Conservation (phyloP, 192 early-diverging fungal genomes). For the Linnemannia zychae region DNA sequence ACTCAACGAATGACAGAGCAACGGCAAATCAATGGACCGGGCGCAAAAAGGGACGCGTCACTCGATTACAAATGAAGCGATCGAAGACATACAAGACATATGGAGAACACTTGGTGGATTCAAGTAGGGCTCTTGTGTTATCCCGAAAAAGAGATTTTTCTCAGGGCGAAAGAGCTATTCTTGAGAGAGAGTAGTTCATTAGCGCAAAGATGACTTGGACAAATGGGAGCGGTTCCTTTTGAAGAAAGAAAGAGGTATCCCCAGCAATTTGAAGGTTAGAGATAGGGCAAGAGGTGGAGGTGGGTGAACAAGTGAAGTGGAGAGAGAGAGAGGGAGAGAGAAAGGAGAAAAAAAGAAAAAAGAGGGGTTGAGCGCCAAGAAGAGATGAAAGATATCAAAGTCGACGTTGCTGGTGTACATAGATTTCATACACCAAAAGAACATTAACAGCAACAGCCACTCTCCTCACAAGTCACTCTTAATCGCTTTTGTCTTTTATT, state of each 20-base stretch:
- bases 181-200: background rate
- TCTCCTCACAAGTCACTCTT: background rate
- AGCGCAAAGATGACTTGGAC: background rate
- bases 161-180: background rate
- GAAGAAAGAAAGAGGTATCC: background rate
- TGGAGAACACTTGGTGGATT: background rate
- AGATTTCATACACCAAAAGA: too few relatives aligned
- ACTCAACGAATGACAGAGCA: background rate
- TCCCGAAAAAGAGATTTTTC: background rate
- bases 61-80: slow-evolving; percentile 8
- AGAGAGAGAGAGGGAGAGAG: too few relatives aligned
- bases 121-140: slow-evolving; percentile 4
- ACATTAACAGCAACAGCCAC: background rate
- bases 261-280: too few relatives aligned
- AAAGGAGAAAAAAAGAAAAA: background rate
- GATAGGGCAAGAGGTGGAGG: too few relatives aligned
- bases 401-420: background rate
- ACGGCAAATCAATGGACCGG: slow-evolving; percentile 10
- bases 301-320: too few relatives aligned
- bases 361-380: background rate
- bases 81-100: background rate
- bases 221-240: background rate
- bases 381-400: background rate
- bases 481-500: background rate
- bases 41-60: slow-evolving; percentile 4